Evolutionary conservation across 768 basidiomycete genomes (phyloP).

Genomic region (Gelatoporia subvermispora): DNA sequence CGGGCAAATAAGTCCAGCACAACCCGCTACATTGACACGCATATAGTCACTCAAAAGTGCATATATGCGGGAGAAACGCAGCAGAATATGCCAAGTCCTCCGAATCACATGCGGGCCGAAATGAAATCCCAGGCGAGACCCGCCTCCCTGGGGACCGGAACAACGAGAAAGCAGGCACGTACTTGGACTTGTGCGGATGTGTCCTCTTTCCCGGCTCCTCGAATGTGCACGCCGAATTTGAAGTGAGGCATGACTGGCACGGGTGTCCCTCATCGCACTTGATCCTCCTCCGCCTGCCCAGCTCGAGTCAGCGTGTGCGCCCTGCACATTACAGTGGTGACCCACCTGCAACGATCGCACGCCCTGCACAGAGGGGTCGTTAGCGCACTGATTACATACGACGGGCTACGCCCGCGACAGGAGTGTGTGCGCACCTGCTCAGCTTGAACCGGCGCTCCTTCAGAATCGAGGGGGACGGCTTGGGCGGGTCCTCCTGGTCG

Average conservation of each 20-base stretch:
- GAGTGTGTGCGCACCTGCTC: conserved; percentile 52
- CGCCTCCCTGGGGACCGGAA: too few species aligned
- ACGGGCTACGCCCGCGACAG: background rate
- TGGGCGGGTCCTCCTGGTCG: too few species aligned
- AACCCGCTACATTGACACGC: too few species aligned
- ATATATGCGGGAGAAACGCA: background rate
- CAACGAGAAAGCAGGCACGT: conserved; percentile 23
- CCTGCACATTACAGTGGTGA: conserved; percentile 3
- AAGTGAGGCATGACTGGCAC: conserved; percentile 82
- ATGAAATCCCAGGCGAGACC: too few species aligned
- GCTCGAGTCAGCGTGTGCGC: conserved; percentile 6
- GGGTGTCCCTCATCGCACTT: conserved; percentile 89
- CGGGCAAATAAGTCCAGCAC: too few species aligned
- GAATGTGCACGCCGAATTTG: conserved; percentile 78
- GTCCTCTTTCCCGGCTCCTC: conserved; percentile 84
- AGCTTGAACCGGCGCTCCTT: conserved; percentile 86
- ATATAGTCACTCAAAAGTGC: background rate
- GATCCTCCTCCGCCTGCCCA: conserved; percentile 69
- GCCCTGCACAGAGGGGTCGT: conserved; percentile 44
- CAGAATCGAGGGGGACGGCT: conserved; percentile 29
- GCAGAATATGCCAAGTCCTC: too few species aligned
- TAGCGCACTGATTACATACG: background rate
- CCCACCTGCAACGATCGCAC: conserved; percentile 89
- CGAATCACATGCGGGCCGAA: too few species aligned
- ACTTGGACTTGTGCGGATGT: conserved; percentile 88